Evolutionary conservation across 148 eudicot species (phyloP), one percentile per base, ranked within the genome.

Genomic region (Cornus kousa): DNA sequence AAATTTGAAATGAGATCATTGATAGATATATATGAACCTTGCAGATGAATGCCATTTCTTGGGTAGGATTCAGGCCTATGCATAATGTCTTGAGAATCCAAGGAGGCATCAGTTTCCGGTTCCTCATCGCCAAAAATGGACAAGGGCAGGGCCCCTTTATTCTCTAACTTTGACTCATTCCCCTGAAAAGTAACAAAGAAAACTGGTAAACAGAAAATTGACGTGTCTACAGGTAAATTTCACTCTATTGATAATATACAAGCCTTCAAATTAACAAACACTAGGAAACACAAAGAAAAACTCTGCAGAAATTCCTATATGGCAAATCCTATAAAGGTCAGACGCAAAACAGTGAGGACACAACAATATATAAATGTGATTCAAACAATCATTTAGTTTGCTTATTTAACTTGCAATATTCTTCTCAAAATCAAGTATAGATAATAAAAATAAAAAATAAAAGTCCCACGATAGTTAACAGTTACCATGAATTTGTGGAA

Each of bases 1-100:
- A 94, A 82, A 80, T 83, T 84, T 82, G 94, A 88, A 79, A 92
- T 73, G 71, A 89, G 83, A 85, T 94, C 98, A 71, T 84, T 83
- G 68, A 94, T 87, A 50, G 95, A 83, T 73, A 85, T 50, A 81
- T 48, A 81, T 67, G 84, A 68, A 62, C 72, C 73, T 72, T 82
- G 84, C 84, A 77, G 76, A 37, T 9, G 76, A 74, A 84, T 69
- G 74, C 83, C 84, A 81, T 85, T 85, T 72, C 57, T 81, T 72
- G 80, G 80, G 76, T n/a, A 39, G 40, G 81, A 75, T 46, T 82
- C 68, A 64, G 83, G 85, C 76, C 83, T 82, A 46, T 71, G 80
- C 65, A 77, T 59, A 73, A 53, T 80, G 72, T 83, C 85, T 46
- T 82, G 81, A 70, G 74, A 76, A 74, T 85, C 65, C 66, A 78